Evolutionary conservation across 805 yeast genomes (phyloP).

Genomic region (Metschnikowia reukaufii): DNA sequence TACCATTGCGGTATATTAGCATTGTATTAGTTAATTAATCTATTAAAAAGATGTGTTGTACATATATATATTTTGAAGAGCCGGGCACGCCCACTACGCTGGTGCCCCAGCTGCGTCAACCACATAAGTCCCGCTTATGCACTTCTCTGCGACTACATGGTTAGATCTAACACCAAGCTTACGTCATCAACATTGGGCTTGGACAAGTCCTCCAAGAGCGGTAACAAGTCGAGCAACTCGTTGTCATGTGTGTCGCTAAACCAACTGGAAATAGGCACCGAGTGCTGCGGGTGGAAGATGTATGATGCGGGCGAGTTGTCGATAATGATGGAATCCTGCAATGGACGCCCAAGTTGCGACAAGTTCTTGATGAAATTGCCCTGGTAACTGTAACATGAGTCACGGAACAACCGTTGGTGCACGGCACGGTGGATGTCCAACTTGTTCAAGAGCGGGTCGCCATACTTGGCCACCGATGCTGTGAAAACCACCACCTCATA

Average conservation of each 20-base stretch:
- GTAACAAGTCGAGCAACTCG: constrained; percentile 87
- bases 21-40: constrained; percentile 4
- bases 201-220: constrained; percentile 84
- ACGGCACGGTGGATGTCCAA: constrained; percentile 73
- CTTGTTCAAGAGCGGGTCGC: constrained; percentile 90
- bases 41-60: constrained; percentile 6
- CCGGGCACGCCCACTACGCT: constrained; percentile 1
- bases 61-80: constrained; percentile 1
- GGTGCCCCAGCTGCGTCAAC: constrained; percentile 6
- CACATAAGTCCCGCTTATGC: constrained; percentile 24
- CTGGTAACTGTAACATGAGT: constrained; percentile 88
- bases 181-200: constrained; percentile 76
- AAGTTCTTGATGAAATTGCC: constrained; percentile 94
- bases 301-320: constrained; percentile 99
- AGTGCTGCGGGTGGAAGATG: constrained; percentile 96
- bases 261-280: constrained; percentile 97
- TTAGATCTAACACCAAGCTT: constrained; percentile 78
- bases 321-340: constrained; percentile 79
- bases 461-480: constrained; percentile 92
- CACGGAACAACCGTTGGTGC: constrained; percentile 92
- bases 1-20: neutral
- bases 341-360: constrained; percentile 91
- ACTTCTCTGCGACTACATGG: constrained; percentile 30
- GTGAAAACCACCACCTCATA: constrained; percentile 97
- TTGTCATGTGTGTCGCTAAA: constrained; percentile 97